Evolutionary conservation across 2,329 filamentous ascomycete genomes (phyloP).

Genomic region (Trichoderma arundinaceum): DNA sequence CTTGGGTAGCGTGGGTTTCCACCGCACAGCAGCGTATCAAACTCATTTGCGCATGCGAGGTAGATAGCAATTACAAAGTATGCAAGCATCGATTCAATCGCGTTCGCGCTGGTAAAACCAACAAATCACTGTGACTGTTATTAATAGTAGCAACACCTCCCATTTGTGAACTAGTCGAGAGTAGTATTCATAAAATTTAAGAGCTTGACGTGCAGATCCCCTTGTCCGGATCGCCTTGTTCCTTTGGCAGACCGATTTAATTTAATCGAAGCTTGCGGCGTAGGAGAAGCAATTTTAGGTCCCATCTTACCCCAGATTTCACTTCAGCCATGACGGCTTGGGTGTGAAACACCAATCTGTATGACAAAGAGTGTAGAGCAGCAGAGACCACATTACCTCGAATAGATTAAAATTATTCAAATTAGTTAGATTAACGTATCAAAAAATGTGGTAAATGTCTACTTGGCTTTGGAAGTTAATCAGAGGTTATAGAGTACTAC

Average conservation of each 20-base stretch:
- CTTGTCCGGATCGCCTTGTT: neutral
- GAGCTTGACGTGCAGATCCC: conserved; percentile 4
- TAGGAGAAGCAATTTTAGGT: neutral
- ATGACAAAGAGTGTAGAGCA: too few species aligned
- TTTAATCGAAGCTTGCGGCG: neutral
- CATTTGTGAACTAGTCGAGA: neutral
- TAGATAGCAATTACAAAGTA: too few species aligned
- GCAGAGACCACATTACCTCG: too few species aligned
- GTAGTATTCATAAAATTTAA: neutral
- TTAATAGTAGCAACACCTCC: neutral
- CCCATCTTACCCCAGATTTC: neutral
- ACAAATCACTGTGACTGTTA: neutral
- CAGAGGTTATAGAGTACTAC: neutral
- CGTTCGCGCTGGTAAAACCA: neutral
- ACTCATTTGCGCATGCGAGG: too few species aligned
- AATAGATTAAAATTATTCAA: too few species aligned
- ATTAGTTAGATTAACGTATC: too few species aligned
- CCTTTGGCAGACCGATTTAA: neutral
- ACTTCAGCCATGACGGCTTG: neutral
- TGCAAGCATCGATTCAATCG: too few species aligned
- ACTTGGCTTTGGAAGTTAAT: too few species aligned
- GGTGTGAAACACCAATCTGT: neutral
- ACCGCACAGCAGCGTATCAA: too few species aligned
- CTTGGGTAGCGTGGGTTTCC: too few species aligned
- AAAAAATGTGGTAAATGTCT: too few species aligned